Evolutionary conservation across 257 asterid genomes (phyloP).

Genomic region (Salvia miltiorrhiza): DNA sequence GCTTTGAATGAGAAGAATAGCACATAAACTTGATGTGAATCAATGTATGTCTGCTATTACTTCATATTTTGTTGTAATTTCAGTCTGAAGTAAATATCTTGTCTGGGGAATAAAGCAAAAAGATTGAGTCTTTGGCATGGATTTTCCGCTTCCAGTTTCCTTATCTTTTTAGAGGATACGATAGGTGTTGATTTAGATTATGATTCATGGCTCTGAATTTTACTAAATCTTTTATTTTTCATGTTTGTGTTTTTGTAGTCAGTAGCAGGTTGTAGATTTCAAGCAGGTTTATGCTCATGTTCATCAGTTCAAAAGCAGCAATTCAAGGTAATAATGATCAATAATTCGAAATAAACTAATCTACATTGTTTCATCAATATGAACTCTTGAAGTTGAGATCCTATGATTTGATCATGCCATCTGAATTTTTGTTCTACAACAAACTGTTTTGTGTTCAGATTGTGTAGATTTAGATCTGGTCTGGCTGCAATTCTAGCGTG

Average conservation of each 20-base stretch:
- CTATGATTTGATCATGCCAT: not conserved
- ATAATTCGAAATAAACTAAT: not conserved
- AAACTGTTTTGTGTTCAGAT: slow-evolving; percentile 1
- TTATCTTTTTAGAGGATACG: too few species aligned
- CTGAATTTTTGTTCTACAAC: not conserved
- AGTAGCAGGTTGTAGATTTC: slow-evolving; percentile 60
- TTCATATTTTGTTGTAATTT: too few species aligned
- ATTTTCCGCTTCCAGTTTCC: too few species aligned
- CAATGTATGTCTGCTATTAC: too few species aligned
- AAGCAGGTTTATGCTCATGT: slow-evolving; percentile 69
- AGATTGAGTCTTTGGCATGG: too few species aligned
- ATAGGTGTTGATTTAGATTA: too few species aligned
- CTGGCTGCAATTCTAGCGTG: not conserved
- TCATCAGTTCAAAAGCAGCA: slow-evolving; percentile 77
- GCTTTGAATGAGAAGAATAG: too few species aligned
- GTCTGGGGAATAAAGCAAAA: too few species aligned
- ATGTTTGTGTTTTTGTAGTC: slow-evolving; percentile 21
- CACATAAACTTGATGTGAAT: too few species aligned
- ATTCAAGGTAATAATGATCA: slow-evolving; percentile 48
- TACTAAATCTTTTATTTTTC: too few species aligned
- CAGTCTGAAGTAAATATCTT: too few species aligned
- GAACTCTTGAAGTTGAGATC: slow-evolving; percentile 1
- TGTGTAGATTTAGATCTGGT: slow-evolving; percentile 18
- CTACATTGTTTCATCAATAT: slow-evolving; percentile 9
- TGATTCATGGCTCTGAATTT: not conserved